Percentiles rank a stretch among this genome's conserved stretches.
phyloP scores from a whole-genome alignment of 495 filamentous ascomycete species.

The Tuber aestivum region DNA sequence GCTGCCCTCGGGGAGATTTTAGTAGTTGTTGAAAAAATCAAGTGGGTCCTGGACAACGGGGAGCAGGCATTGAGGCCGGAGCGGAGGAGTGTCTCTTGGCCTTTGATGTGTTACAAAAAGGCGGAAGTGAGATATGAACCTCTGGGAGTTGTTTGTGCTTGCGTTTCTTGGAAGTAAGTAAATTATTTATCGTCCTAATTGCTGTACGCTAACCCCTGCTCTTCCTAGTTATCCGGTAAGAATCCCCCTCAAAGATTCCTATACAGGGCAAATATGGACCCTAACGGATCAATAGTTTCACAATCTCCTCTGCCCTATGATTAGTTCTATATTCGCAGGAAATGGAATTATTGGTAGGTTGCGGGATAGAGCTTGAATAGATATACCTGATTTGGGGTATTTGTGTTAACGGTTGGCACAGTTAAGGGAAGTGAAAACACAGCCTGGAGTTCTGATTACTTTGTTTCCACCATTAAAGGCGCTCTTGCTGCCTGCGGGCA shows the following conservation, averaged over 20 bases:
- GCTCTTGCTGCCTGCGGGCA: constrained; percentile 80
- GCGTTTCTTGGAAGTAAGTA: constrained; percentile 91
- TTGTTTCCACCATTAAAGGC: constrained; percentile 65
- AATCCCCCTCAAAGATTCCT: background rate
- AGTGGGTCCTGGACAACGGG: constrained; percentile 89
- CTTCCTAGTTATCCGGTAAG: constrained; percentile 45
- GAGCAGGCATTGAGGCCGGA: constrained; percentile 71
- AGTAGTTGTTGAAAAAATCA: constrained; percentile 85
- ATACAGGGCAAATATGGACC: background rate
- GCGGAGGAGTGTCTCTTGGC: constrained; percentile 66
- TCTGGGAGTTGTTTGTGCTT: constrained; percentile 82
- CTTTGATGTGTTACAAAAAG: constrained; percentile 92
- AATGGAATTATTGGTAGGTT: constrained; percentile 63
- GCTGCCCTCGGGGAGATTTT: constrained; percentile 90
- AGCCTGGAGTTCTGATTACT: constrained; percentile 81
- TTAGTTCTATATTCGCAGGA: constrained; percentile 85
- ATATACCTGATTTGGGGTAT: background rate
- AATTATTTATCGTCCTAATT: background rate
- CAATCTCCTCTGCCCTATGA: constrained; percentile 86
- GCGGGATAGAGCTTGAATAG: background rate
- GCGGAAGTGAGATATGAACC: constrained; percentile 90
- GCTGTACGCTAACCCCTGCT: background rate
- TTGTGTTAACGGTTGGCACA: constrained; percentile 12
- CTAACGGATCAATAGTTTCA: constrained; percentile 62
- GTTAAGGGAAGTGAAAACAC: constrained; percentile 92